Conservation (phyloP, 352 stramenopile genomes). For the Globisporangium lucens region DNA sequence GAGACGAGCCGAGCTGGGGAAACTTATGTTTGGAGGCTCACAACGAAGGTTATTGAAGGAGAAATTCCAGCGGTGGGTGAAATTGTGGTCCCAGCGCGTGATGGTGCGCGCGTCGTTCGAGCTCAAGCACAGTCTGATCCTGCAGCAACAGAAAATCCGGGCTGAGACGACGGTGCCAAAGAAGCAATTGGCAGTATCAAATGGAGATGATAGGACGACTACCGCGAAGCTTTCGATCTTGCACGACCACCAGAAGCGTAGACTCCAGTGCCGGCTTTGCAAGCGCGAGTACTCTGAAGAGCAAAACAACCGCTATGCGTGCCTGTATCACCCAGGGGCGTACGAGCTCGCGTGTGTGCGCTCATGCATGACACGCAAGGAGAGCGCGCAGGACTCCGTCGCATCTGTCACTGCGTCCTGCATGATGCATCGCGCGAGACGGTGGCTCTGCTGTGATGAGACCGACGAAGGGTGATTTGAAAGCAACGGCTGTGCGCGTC, state of each 20-base stretch:
- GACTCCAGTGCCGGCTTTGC: conserved; percentile 59
- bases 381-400: not conserved
- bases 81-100: conserved; percentile 51
- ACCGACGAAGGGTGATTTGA: conserved; percentile 68
- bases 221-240: conserved; percentile 45
- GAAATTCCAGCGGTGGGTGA: conserved; percentile 61
- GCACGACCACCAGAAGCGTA: conserved; percentile 55
- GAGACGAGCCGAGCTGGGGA: conserved; percentile 43
- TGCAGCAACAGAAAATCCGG: conserved; percentile 52
- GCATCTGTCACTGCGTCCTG: conserved; percentile 30
- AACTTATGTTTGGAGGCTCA: conserved; percentile 45
- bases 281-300: conserved; percentile 63
- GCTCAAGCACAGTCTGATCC: conserved; percentile 54
- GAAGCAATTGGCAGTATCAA: conserved; percentile 10
- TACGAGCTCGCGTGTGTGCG: conserved; percentile 67
- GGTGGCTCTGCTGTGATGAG: conserved; percentile 75
- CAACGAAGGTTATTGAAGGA: conserved; percentile 35
- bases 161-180: not conserved
- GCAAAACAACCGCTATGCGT: conserved; percentile 67
- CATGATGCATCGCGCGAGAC: conserved; percentile 68
- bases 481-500: conserved; percentile 49
- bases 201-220: not conserved
- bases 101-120: conserved; percentile 61
- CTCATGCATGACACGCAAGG: conserved; percentile 44
- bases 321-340: conserved; percentile 51